Percentiles rank a stretch among this genome's conserved stretches.
phyloP scores from a whole-genome alignment of 2,329 filamentous ascomycete genomes.

The Beauveria pseudobassiana region DNA sequence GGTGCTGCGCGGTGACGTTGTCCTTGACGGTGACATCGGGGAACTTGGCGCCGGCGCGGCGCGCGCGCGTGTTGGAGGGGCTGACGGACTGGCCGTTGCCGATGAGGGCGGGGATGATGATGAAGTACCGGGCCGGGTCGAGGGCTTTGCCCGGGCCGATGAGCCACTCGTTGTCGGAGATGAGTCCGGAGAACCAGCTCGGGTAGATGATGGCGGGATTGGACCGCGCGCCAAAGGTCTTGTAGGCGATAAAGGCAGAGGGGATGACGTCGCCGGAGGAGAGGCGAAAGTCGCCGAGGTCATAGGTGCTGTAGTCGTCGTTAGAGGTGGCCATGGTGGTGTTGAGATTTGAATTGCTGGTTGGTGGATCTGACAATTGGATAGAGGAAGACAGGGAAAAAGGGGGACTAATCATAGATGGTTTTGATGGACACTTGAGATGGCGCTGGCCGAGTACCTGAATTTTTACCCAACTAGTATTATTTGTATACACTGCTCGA shows the following conservation, averaged over 20 bases:
- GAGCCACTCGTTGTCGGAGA: conserved; percentile 69
- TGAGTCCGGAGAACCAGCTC: conserved; percentile 58
- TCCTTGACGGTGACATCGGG: conserved; percentile 40
- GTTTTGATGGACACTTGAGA: neutral
- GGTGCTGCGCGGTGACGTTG: conserved; percentile 43
- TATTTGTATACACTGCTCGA: too few species aligned
- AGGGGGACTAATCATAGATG: neutral
- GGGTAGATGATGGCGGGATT: conserved; percentile 67
- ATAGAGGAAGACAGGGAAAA: neutral
- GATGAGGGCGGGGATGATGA: conserved; percentile 44
- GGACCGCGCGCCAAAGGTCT: conserved; percentile 59
- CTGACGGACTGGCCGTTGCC: conserved; percentile 47
- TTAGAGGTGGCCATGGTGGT: neutral
- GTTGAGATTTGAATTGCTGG: neutral
- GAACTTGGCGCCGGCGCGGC: conserved; percentile 25
- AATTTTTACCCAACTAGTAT: neutral
- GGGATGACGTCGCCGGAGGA: conserved; percentile 55
- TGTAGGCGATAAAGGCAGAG: conserved; percentile 66
- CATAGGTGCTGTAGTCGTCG: conserved; percentile 34
- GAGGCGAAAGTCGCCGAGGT: conserved; percentile 59
- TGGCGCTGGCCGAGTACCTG: neutral
- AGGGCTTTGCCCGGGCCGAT: conserved; percentile 58
- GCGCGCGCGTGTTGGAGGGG: conserved; percentile 38
- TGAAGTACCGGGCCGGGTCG: conserved; percentile 44
- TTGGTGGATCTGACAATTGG: too few species aligned